phyloP scores from a whole-genome alignment of 305 asterid species.

The Fraxinus greggii region DNA sequence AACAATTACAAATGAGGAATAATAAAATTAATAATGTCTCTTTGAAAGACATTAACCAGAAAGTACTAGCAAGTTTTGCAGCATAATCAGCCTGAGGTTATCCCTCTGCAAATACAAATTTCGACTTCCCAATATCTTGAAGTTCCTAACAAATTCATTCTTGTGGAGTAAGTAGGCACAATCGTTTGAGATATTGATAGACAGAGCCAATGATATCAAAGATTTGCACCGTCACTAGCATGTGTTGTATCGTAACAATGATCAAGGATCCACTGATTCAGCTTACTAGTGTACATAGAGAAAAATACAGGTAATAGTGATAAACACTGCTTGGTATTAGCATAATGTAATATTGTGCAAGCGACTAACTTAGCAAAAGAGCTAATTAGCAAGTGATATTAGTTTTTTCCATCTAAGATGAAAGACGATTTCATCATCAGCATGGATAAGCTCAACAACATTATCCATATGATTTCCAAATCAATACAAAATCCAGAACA shows the following conservation, averaged over 20 bases:
- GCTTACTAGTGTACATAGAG: background rate
- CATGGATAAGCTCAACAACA: no score
- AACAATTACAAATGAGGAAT: conserved; percentile 4
- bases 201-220: background rate
- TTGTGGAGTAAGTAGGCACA: background rate
- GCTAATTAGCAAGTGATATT: no score
- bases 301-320: background rate
- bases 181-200: background rate
- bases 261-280: no score
- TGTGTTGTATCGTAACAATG: background rate
- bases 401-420: no score
- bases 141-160: background rate
- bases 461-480: background rate
- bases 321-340: background rate
- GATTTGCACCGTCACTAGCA: background rate
- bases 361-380: no score
- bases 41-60: background rate
- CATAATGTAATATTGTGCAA: no score
- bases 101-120: no score
- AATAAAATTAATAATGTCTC: background rate
- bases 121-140: background rate
- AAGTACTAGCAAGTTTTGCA: background rate
- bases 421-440: no score
- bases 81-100: background rate
- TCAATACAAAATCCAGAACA: background rate